Percentiles rank a stretch among this genome's conserved stretches.
Evolutionary conservation across 192 early-diverging fungal genomes (phyloP).

Genomic region (Rhizoclosmatium sp.): DNA sequence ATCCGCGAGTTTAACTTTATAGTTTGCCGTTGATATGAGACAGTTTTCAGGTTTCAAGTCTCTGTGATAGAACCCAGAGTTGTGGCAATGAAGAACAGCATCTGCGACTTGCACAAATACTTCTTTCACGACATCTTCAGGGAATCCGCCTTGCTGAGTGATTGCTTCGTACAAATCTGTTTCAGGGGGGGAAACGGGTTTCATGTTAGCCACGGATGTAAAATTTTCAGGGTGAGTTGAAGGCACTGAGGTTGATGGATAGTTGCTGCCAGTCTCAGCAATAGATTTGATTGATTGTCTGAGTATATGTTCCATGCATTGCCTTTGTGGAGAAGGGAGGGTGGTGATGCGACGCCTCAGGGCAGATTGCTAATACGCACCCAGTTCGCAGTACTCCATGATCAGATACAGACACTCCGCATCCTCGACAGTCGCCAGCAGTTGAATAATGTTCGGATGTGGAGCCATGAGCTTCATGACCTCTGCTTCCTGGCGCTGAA

Average conservation of each 20-base stretch:
- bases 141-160: constrained; percentile 46
- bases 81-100: constrained; percentile 80
- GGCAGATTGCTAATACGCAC: constrained; percentile 5
- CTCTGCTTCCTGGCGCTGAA: constrained; percentile 46
- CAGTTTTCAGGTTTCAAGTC: constrained; percentile 97
- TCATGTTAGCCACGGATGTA: neutral
- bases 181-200: neutral
- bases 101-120: constrained; percentile 80
- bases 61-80: constrained; percentile 84
- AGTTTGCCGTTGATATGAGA: constrained; percentile 55
- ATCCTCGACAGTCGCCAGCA: constrained; percentile 41
- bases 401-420: constrained; percentile 44
- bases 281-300: too few relatives aligned
- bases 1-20: constrained; percentile 83
- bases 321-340: too few relatives aligned
- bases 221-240: neutral
- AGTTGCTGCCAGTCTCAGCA: too few relatives aligned
- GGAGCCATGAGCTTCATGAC: constrained; percentile 34
- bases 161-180: constrained; percentile 47
- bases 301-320: too few relatives aligned
- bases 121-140: constrained; percentile 52
- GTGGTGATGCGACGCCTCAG: too few relatives aligned
- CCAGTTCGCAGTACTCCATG: constrained; percentile 47
- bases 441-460: constrained; percentile 41
- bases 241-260: neutral